Evolutionary conservation across 2,329 filamentous ascomycete genomes (phyloP).

Genomic region (Mariannaea elegans): DNA sequence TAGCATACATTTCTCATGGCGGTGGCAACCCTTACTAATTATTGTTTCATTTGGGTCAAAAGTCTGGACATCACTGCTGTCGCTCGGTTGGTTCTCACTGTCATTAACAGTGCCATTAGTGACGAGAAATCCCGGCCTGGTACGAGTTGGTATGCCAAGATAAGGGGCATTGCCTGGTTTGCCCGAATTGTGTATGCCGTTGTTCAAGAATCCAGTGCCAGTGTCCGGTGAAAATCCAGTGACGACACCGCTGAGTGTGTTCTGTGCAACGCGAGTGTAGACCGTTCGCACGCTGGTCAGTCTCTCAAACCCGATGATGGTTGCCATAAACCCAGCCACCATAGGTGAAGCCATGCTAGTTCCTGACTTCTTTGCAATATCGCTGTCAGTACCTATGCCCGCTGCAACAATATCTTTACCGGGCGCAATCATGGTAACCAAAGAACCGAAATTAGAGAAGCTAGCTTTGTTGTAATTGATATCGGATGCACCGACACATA

Average conservation of each 20-base stretch:
- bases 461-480: not conserved
- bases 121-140: too few relatives aligned
- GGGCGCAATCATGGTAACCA: not conserved
- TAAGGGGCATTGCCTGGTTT: too few relatives aligned
- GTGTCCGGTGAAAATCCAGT: not conserved
- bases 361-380: not conserved
- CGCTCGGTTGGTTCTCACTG: too few relatives aligned
- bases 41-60: too few relatives aligned
- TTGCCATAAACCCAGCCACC: constrained; percentile 8
- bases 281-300: not conserved
- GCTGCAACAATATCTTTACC: not conserved
- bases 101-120: too few relatives aligned
- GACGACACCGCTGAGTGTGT: not conserved
- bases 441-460: not conserved
- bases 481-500: not conserved
- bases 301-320: not conserved
- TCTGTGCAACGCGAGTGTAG: not conserved
- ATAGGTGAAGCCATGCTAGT: constrained; percentile 7
- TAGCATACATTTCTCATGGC: too few relatives aligned
- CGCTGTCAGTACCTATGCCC: not conserved
- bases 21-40: too few relatives aligned
- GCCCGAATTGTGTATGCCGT: too few relatives aligned
- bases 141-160: too few relatives aligned
- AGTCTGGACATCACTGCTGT: too few relatives aligned
- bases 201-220: too few relatives aligned